These are phyloP conservation scores for Fragosphaeria purpurea DNA, from an alignment of 2,329 filamentous ascomycete genomes.

Conservation along the genomic window DNA sequence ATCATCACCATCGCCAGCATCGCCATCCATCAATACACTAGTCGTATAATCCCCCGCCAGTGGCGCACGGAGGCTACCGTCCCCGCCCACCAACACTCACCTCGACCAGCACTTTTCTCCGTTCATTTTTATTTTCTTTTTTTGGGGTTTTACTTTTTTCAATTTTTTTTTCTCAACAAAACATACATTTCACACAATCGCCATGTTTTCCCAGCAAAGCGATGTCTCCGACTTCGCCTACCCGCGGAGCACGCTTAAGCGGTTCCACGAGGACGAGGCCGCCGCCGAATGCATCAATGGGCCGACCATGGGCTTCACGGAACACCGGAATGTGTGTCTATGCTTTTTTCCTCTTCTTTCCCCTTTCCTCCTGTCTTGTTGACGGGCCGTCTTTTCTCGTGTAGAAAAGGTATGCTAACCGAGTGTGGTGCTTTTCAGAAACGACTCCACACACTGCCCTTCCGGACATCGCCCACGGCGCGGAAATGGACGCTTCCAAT, in stretches of 20 bases:
- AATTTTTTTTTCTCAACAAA: background rate
- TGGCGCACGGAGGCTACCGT: too few species aligned
- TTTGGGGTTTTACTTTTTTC: background rate
- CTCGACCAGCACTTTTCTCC: background rate
- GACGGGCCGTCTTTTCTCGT: background rate
- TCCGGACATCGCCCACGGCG: constrained; percentile 35
- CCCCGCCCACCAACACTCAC: too few species aligned
- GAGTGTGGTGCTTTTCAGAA: constrained; percentile 29
- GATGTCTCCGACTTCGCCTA: constrained; percentile 19
- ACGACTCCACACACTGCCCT: constrained; percentile 42
- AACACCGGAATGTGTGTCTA: constrained; percentile 38
- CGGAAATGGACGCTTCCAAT: constrained; percentile 23
- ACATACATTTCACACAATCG: background rate
- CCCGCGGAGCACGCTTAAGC: constrained; percentile 32
- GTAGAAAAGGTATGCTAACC: too few species aligned
- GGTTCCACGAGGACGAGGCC: constrained; percentile 34
- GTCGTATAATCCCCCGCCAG: too few species aligned
- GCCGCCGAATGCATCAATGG: constrained; percentile 23
- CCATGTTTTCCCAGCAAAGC: constrained; percentile 10
- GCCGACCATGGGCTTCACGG: constrained; percentile 32
- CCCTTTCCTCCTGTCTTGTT: background rate
- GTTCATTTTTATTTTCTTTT: background rate
- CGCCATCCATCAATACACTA: too few species aligned
- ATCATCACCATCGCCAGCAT: too few species aligned
- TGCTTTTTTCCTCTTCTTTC: background rate